A percentile compares a stretch with the other conserved stretches of the same genome.
These are phyloP conservation scores for Pachysandra terminalis DNA, from an alignment of 164 flowering plant genomes.

Conservation along the genomic window DNA sequence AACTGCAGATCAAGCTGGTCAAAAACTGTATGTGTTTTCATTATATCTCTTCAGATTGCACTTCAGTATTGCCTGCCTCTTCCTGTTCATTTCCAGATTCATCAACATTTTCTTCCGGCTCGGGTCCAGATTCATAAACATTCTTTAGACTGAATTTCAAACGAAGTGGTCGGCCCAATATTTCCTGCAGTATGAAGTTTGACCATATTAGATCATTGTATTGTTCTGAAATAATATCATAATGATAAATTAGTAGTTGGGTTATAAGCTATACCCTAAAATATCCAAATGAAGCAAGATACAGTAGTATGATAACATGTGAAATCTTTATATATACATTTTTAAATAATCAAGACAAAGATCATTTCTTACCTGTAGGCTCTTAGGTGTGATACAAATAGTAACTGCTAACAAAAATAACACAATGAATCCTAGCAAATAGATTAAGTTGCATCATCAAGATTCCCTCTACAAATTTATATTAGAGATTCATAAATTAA, in stretches of 20 bases:
- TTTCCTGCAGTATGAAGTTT: conserved; percentile 45
- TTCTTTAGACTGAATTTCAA: conserved; percentile 53
- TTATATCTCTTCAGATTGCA: conserved; percentile 20
- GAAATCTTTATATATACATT: too few relatives aligned
- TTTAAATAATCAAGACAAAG: too few relatives aligned
- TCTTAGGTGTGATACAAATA: too few relatives aligned
- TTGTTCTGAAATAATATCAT: background rate
- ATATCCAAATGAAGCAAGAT: too few relatives aligned
- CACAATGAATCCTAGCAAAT: too few relatives aligned
- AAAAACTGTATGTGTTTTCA: background rate
- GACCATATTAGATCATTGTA: background rate
- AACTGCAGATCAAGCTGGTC: background rate
- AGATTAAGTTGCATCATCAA: too few relatives aligned
- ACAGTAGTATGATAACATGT: too few relatives aligned
- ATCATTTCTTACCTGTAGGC: too few relatives aligned
- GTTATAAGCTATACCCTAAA: background rate
- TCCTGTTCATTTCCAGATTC: conserved; percentile 32
- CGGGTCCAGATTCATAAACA: conserved; percentile 26
- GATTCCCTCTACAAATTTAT: too few relatives aligned
- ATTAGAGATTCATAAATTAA: too few relatives aligned
- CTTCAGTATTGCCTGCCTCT: conserved; percentile 18
- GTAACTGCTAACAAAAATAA: too few relatives aligned
- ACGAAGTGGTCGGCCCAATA: conserved; percentile 69
- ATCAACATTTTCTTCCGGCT: conserved; percentile 3
- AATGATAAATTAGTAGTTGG: background rate